Evolutionary conservation across 1,284 basidiomycete species (phyloP).

Genomic region (Tilletia setariae): DNA sequence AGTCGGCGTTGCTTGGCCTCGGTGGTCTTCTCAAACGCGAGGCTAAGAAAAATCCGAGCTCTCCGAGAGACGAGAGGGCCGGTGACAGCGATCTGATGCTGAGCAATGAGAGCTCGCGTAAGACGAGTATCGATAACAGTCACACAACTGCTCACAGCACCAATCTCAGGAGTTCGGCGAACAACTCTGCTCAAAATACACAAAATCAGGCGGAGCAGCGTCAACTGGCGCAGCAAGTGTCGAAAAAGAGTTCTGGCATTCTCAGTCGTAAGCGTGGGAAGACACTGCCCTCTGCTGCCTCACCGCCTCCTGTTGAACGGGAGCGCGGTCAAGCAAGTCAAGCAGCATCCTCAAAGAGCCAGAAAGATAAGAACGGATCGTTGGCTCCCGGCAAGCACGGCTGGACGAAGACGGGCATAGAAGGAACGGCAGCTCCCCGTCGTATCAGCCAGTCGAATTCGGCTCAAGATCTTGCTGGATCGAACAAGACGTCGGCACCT

Average conservation of each 20-base stretch:
- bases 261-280: constrained; percentile 88
- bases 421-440: constrained; percentile 41
- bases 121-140: constrained; percentile 5
- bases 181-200: neutral
- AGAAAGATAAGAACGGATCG: constrained; percentile 62
- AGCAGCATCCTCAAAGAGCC: constrained; percentile 73
- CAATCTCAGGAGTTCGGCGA: neutral
- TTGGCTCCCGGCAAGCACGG: neutral
- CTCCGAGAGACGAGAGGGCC: constrained; percentile 6
- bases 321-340: constrained; percentile 76
- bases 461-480: constrained; percentile 14
- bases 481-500: neutral
- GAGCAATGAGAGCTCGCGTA: neutral
- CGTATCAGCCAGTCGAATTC: constrained; percentile 22
- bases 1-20: constrained; percentile 10
- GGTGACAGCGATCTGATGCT: neutral
- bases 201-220: neutral
- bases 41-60: constrained; percentile 6
- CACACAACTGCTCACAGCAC: neutral
- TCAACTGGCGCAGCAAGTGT: neutral
- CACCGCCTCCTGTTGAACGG: constrained; percentile 65
- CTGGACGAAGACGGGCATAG: constrained; percentile 62
- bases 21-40: constrained; percentile 13
- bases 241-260: constrained; percentile 57
- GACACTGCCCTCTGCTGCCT: constrained; percentile 75